Conservation (phyloP, 148 eudicot genomes). For the Chenopodium formosanum region DNA sequence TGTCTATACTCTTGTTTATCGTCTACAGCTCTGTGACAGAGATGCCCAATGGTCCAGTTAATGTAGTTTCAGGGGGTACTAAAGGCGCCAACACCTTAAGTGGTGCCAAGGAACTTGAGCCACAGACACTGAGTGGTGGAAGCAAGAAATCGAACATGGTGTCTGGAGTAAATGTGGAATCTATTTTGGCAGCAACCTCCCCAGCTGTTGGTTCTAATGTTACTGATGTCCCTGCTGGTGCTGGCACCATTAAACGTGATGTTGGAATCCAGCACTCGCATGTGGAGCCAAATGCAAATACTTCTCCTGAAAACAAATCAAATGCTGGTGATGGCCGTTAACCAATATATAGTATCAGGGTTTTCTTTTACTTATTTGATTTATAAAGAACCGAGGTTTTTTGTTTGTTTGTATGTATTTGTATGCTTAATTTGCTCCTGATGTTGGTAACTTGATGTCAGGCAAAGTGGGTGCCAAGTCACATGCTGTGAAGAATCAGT, state of each 20-base stretch:
- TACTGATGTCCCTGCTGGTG: constrained; percentile 40
- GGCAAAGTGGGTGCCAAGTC: constrained; percentile 42
- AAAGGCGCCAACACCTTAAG: constrained; percentile 29
- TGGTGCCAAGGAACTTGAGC: constrained; percentile 27
- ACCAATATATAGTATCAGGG: constrained; percentile 10
- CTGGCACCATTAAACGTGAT: constrained; percentile 51
- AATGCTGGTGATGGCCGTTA: constrained; percentile 38
- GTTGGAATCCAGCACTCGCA: constrained; percentile 38
- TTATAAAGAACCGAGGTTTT: background rate
- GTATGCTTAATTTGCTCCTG: constrained; percentile 21
- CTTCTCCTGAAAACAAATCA: constrained; percentile 42
- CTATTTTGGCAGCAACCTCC: constrained; percentile 27
- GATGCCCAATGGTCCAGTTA: constrained; percentile 46
- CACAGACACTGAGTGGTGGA: constrained; percentile 25
- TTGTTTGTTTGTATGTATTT: background rate
- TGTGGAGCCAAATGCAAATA: constrained; percentile 30
- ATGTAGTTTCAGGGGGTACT: constrained; percentile 38
- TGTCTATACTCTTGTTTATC: constrained; percentile 24
- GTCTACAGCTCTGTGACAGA: constrained; percentile 48
- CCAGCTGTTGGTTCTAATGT: constrained; percentile 48
- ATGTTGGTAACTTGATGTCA: constrained; percentile 34
- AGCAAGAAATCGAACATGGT: constrained; percentile 30
- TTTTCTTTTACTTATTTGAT: background rate
- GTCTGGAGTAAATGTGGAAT: constrained; percentile 26
- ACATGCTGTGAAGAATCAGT: constrained; percentile 49